These are phyloP conservation scores for Huntiella savannae DNA, from an alignment of 2,329 filamentous ascomycete genomes.

Conservation along the genomic window DNA sequence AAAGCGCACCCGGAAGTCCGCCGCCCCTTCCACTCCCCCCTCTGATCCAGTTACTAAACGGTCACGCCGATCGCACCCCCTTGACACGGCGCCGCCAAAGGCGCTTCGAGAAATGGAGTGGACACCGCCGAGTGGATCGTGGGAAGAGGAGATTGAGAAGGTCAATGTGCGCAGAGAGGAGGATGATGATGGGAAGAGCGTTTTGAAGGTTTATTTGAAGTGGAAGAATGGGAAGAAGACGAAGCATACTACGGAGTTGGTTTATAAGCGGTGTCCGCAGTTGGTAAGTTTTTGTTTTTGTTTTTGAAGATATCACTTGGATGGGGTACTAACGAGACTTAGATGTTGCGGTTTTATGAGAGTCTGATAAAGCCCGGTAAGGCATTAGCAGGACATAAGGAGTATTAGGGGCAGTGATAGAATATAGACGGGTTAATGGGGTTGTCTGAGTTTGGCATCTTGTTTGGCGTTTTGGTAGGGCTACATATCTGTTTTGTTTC, in stretches of 20 bases:
- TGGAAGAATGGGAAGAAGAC: slow-evolving; percentile 61
- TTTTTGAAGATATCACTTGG: too few relatives aligned
- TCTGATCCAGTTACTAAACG: slow-evolving; percentile 22
- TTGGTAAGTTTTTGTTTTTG: slow-evolving; percentile 30
- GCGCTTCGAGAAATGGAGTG: slow-evolving; percentile 21
- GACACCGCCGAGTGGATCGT: slow-evolving; percentile 52
- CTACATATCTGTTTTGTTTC: neutral
- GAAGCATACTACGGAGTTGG: slow-evolving; percentile 46
- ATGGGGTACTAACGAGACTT: neutral
- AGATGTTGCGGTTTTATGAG: slow-evolving; percentile 44
- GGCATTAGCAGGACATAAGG: neutral
- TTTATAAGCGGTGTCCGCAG: slow-evolving; percentile 62
- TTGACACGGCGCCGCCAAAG: slow-evolving; percentile 23
- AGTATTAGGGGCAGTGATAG: neutral
- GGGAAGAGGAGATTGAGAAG: slow-evolving; percentile 53
- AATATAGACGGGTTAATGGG: neutral
- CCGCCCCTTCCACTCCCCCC: slow-evolving; percentile 20
- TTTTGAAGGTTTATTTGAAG: slow-evolving; percentile 47
- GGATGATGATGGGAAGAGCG: slow-evolving; percentile 21
- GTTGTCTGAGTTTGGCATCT: neutral
- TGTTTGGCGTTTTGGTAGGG: neutral
- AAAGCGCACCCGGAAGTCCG: slow-evolving; percentile 35
- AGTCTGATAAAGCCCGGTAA: slow-evolving; percentile 35
- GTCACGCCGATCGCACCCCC: slow-evolving; percentile 28
- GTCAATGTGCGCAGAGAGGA: slow-evolving; percentile 58